Base-by-base conservation (phyloP, 306 rosid species). In the Luffa aegyptiaca region DNA sequence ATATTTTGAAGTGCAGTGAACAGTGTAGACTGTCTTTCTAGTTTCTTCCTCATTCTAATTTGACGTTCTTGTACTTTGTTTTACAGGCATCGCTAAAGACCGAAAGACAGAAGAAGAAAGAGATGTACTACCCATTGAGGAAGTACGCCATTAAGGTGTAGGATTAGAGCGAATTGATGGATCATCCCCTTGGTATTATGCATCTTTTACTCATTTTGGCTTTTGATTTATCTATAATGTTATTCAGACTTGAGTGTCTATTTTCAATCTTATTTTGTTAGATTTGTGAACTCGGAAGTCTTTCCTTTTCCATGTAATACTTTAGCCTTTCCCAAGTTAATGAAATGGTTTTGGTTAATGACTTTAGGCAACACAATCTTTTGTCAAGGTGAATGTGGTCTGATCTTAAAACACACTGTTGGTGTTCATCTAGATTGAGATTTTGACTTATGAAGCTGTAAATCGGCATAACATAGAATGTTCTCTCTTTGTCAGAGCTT, bases 91-190 rank as follows among this genome's bases (percentile, higher is more conserved):
- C 98, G 33, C 79, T 92, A 88, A 92, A 90, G 90, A 93, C 98
- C 3, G 92, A 93, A 45, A 80, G 97, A 5, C 88, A 88, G 88
- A 93, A 92, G 90, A 93, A 92, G 91, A 92, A 79, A 79, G 93
- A 92, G 82, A 61, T 84, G 84, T 92, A 93, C 80, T 93, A 84
- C 82, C 98, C 97, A 2, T 10, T 85, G 83, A 92, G 98, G 84
- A 93, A 93, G 88, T 92, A 86, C 74, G 98, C 98, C 5, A 93
- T 93, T 81, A 93, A 93, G 89, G 96, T 91, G 73, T 93, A 93
- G 87, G 88, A 58, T 33, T 68, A 61, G 58, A 52, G 5, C 13
- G 37, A 5, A 44, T 77, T 72, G 26, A 51, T 85, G 42, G 82
- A 33, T 76, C 35, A 14, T 83, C 75, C 39, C 75, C 39, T 5